Evolutionary conservation across 1,284 basidiomycete species (phyloP), one percentile per base, ranked within the genome.

Genomic region (Pterula multifida): DNA sequence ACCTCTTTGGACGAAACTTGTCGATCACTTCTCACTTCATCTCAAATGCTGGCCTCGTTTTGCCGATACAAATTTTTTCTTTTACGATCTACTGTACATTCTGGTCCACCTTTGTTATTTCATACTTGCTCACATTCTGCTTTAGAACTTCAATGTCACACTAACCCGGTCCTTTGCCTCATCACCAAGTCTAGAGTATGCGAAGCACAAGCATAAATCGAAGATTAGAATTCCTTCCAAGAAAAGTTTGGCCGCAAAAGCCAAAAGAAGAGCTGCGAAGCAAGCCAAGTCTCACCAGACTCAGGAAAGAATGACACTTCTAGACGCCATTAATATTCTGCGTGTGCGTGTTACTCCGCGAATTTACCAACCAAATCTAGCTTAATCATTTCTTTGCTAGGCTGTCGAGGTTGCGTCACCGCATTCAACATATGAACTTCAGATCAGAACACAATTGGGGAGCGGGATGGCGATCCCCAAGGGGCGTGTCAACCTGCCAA

Each of bases 391-490:
- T 2, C 48, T 11, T 49, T 19, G 13, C 13, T 54, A 92, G 88
- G 78, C 90, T 19, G 78, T 90, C 12, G 88, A 92, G 65, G 84
- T 90, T 50, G 75, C 81, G 22, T 76, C 75, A 51, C 84, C 89
- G 3, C 72, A 74, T 52, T 73, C 87, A 2, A 83, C 85, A 1
- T 91, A 85, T 61, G 87, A 91, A 55, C 68, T 96, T 24, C 81
- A 80, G 48, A 70, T 97, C 53, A 81, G 84, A 60, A 90, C 90
- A 0, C 79, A 81, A 53, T 76, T 87, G 67, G 74, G 75, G 51
- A 80, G 80, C 60, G 82, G 88, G 56, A 70, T 84, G 49, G 73
- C 83, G 28, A 77, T 92, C 21, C 84, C 93, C 4, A 88, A 89
- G 60, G 92, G 93, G 9, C 76, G 82, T 53, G 74, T 82, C 52